Evolutionary conservation across 2,329 filamentous ascomycete genomes (phyloP).

Genomic region (Colletotrichum orchidophilum): DNA sequence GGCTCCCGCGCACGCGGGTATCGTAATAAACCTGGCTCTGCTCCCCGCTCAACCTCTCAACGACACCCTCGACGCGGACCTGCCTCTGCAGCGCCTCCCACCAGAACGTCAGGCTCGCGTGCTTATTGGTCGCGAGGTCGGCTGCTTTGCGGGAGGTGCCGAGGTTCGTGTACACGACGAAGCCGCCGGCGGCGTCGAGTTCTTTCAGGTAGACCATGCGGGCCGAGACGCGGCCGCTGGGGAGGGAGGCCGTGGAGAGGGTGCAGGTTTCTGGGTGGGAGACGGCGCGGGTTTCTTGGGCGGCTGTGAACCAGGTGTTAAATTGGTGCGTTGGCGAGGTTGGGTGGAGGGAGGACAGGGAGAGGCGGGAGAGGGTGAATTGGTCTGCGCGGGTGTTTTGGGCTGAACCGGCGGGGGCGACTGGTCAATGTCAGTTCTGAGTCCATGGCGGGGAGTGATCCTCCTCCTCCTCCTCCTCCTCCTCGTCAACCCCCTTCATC

Average conservation of each 20-base stretch:
- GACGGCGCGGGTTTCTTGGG: slow-evolving; percentile 61
- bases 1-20: slow-evolving; percentile 78
- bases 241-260: slow-evolving; percentile 84
- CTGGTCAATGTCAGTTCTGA: slow-evolving; percentile 43
- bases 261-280: slow-evolving; percentile 89
- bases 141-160: slow-evolving; percentile 75
- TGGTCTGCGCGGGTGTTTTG: slow-evolving; percentile 75
- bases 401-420: slow-evolving; percentile 71
- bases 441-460: neutral
- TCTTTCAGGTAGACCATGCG: slow-evolving; percentile 96
- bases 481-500: too few species aligned
- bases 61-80: slow-evolving; percentile 85
- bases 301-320: slow-evolving; percentile 85
- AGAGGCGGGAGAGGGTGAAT: slow-evolving; percentile 73
- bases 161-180: slow-evolving; percentile 95
- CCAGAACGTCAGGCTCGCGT: slow-evolving; percentile 88
- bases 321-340: slow-evolving; percentile 82
- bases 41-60: slow-evolving; percentile 71
- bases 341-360: slow-evolving; percentile 66
- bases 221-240: slow-evolving; percentile 83
- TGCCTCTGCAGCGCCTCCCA: slow-evolving; percentile 90
- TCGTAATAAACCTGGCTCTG: slow-evolving; percentile 79
- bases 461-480: too few species aligned
- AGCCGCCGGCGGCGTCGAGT: slow-evolving; percentile 78
- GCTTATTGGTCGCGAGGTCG: slow-evolving; percentile 78